Conservation (phyloP, 495 filamentous ascomycete species). For the Podospora bellae-mahoneyi region DNA sequence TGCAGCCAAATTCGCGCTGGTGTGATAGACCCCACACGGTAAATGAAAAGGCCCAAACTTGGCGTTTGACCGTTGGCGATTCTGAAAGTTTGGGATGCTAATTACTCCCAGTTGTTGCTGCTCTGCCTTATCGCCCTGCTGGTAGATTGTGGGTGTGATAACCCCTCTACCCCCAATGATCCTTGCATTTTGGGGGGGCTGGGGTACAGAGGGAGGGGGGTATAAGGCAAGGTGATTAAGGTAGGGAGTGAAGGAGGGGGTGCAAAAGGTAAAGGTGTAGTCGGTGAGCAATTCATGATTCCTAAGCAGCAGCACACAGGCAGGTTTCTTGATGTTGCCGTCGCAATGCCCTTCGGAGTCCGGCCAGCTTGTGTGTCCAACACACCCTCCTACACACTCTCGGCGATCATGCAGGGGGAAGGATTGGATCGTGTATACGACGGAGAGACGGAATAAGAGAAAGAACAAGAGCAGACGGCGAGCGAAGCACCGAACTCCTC, state of each 20-base stretch:
- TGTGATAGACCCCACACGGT: not conserved
- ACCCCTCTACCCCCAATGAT: not conserved
- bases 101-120: not conserved
- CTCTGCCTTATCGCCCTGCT: not conserved
- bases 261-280: not conserved
- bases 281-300: not conserved
- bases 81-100: not conserved
- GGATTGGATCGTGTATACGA: slow-evolving; percentile 1
- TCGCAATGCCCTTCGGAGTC: slow-evolving; percentile 7
- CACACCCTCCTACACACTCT: slow-evolving; percentile 17
- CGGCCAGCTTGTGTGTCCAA: slow-evolving; percentile 8
- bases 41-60: not conserved
- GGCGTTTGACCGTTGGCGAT: not conserved
- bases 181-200: not conserved
- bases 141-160: not conserved
- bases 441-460: not conserved
- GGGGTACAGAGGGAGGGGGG: not conserved
- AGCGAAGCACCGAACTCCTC: not conserved
- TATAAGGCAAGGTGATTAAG: not conserved
- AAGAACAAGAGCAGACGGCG: not conserved
- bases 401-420: slow-evolving; percentile 30
- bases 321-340: not conserved
- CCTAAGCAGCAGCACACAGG: not conserved
- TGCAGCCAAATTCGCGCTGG: too few relatives aligned
- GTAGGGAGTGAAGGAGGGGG: not conserved